phyloP scores from a whole-genome alignment of 176 grass and related monocot genomes.

The Pontederia paniculata region DNA sequence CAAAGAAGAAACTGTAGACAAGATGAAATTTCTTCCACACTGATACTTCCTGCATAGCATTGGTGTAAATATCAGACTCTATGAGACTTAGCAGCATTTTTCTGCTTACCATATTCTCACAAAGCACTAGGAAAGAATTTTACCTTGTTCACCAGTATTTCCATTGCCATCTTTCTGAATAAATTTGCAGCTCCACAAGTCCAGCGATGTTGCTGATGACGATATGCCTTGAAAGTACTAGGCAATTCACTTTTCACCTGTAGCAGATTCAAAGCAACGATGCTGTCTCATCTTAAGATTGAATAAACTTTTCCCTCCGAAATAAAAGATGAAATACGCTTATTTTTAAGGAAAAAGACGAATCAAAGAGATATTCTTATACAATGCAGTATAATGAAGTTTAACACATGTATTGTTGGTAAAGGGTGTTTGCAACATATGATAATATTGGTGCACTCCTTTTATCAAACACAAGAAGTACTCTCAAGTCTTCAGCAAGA shows the following conservation, averaged over 20 bases:
- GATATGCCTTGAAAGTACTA: slow-evolving; percentile 81
- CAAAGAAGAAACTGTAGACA: slow-evolving; percentile 96
- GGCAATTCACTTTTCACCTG: slow-evolving; percentile 94
- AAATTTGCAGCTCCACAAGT: slow-evolving; percentile 90
- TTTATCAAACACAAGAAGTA: no score
- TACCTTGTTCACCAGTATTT: slow-evolving; percentile 65
- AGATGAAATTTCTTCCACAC: slow-evolving; percentile 79
- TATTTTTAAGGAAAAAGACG: no score
- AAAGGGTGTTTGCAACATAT: no score
- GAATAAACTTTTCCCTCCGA: no score
- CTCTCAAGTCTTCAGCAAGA: no score
- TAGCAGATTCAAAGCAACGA: slow-evolving; percentile 8
- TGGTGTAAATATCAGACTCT: not conserved
- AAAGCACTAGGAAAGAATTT: not conserved
- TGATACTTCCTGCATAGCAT: slow-evolving; percentile 59
- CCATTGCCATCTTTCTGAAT: slow-evolving; percentile 55
- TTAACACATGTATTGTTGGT: no score
- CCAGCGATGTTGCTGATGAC: slow-evolving; percentile 85
- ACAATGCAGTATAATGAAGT: no score
- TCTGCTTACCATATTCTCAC: not conserved
- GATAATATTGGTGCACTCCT: no score
- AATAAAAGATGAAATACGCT: no score
- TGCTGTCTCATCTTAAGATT: no score
- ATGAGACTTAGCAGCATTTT: not conserved
- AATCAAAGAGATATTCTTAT: no score